phyloP scores from a whole-genome alignment of 495 filamentous ascomycete genomes.

The Bathelium albidoporum region DNA sequence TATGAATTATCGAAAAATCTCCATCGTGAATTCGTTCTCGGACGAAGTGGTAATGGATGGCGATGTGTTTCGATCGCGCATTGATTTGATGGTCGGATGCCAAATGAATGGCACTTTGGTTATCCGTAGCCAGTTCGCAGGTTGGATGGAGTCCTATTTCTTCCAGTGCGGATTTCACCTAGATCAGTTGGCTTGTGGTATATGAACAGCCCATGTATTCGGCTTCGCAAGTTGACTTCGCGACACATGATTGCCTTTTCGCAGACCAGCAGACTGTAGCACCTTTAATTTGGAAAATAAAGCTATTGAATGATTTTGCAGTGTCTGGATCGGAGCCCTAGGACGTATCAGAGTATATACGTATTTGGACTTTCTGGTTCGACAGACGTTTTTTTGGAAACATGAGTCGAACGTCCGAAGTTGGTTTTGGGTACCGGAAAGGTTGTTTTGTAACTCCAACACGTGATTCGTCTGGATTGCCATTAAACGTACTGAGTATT shows the following conservation, averaged over 20 bases:
- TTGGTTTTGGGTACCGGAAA: background rate
- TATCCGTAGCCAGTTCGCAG: background rate
- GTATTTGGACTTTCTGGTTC: background rate
- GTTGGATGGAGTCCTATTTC: background rate
- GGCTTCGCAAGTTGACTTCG: slow-evolving; percentile 5
- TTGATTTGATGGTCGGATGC: background rate
- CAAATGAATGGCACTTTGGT: background rate
- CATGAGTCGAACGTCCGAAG: background rate
- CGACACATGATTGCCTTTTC: slow-evolving; percentile 7
- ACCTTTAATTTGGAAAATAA: background rate
- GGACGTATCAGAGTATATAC: slow-evolving; percentile 8
- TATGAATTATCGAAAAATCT: background rate
- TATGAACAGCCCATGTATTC: slow-evolving; percentile 9
- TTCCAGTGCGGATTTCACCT: background rate
- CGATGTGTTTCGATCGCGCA: background rate
- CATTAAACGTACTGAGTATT: slow-evolving; percentile 5
- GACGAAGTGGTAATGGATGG: background rate
- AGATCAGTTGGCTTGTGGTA: slow-evolving; percentile 4
- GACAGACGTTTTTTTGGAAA: background rate
- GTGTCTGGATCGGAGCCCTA: slow-evolving; percentile 11
- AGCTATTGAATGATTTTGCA: slow-evolving; percentile 8
- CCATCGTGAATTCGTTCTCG: background rate
- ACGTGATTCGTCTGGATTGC: slow-evolving; percentile 5
- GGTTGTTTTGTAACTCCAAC: background rate
- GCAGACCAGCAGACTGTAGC: slow-evolving; percentile 3